Conservation (phyloP, 139 green algal genomes). For the Edaphochlamys debaryana region DNA sequence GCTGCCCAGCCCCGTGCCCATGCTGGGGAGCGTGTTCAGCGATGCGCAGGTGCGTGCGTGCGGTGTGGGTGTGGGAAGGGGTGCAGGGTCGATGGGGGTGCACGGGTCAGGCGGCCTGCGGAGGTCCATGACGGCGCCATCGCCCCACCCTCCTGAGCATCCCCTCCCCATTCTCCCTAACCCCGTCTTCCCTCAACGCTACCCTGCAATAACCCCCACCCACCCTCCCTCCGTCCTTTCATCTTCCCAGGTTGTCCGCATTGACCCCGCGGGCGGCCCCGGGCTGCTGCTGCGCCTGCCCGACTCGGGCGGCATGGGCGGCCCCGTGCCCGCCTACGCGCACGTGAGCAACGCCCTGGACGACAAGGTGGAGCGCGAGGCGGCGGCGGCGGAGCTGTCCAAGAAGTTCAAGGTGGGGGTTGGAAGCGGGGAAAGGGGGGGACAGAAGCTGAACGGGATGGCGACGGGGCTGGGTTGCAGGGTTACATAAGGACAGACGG, state of each 20-base stretch:
- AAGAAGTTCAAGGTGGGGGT: conserved; percentile 47
- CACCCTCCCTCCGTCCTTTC: too few relatives aligned
- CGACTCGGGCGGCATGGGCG: background rate
- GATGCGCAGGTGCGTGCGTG: conserved; percentile 70
- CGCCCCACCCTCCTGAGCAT: too few relatives aligned
- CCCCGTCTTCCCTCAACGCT: too few relatives aligned
- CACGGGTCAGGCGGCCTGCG: too few relatives aligned
- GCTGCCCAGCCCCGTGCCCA: conserved; percentile 49
- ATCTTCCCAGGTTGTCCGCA: conserved; percentile 72
- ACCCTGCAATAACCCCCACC: too few relatives aligned
- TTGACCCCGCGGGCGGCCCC: conserved; percentile 66
- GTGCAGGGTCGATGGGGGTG: too few relatives aligned
- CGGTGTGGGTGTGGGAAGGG: too few relatives aligned
- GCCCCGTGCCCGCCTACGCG: conserved; percentile 59
- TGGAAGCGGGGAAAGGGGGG: background rate
- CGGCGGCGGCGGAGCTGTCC: conserved; percentile 40
- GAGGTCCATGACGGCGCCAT: too few relatives aligned
- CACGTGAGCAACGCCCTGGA: conserved; percentile 89
- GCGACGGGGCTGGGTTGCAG: too few relatives aligned
- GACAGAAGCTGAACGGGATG: too few relatives aligned
- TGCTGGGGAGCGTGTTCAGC: conserved; percentile 55
- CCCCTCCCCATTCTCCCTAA: too few relatives aligned
- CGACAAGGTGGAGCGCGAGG: conserved; percentile 14
- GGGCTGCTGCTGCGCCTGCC: conserved; percentile 83
- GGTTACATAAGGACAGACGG: background rate